Base-by-base conservation (phyloP, 2,329 filamentous ascomycete species). In the Colletotrichum orbiculare region DNA sequence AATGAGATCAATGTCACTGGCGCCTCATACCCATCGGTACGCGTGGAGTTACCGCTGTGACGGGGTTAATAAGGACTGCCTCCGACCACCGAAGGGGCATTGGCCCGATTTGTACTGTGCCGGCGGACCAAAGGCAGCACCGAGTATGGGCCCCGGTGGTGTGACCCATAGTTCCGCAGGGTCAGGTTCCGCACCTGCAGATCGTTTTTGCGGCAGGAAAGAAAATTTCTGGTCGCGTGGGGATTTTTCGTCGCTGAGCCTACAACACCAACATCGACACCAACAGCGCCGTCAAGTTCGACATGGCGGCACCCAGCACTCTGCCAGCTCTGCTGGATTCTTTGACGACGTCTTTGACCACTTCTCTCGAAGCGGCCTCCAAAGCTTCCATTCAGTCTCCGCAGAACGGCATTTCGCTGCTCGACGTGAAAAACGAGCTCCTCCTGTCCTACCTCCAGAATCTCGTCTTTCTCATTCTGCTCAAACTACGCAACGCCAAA, bases 401-500 rank as follows among this genome's bases (percentile, higher is more conserved):
- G 1, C 85, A 90, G 69, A 89, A 97, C 72, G 95, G 96, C 74
- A 96, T 99, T 64, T 97, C 96, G 0, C 88, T 99, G 1, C 89
- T 99, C 73, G 94, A 98, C 75, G 89, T 93, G 69, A 99, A 99
- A 81, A 98, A 96, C 79, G 96, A 99, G 75, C 85, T 99, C n/a
- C 89, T 99, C 15, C 89, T 99, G 43, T 95, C 95, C 4, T 99
- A 99, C 78, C 84, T 99, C 0, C 95, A 99, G 73, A 96, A 97
- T 73, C 87, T 98, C 4, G 92, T 96, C 48, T 97, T 97, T 71
- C 82, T 97, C 45, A 91, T 97, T 48, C 82, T 97, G 2, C 79
- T 96, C 42, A 95, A 96, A 73, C 78, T 98, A 17, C 88, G 92
- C 64, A 88, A 89, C 74, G 69, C 76, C 6, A 79, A 77, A 62